Evolutionary conservation across 306 rosid genomes (phyloP), one percentile per base, ranked within the genome.

Genomic region (Ormosia semicastrata): DNA sequence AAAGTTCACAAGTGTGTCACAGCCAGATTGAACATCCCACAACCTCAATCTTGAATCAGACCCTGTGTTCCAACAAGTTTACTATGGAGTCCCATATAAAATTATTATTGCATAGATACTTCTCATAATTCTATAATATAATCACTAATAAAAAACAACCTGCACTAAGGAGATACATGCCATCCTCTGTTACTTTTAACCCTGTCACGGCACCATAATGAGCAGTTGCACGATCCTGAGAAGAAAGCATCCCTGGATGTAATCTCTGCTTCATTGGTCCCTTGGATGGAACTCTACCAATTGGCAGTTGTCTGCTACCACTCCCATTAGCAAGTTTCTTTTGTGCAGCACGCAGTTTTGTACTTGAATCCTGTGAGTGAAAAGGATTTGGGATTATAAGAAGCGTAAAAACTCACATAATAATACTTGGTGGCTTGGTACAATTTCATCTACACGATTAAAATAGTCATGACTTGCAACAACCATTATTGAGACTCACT

Each of bases 151-250:
- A 56, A 53, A 66, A 77, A 75, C 12, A 67, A 92, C 97, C 97
- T 93, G 99, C 94, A 77, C 97, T 95, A 36, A 95, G 92, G 82
- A 93, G 98, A 84, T 92, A 86, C 99, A 92, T 87, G 91, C 97
- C 98, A 50, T 92, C 96, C 66, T 89, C 94, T 7, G 94, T 93
- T 14, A 82, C 91, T 86, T 93, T 95, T 82, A 95, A 86, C 73
- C 98, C 98, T 34, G 91, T 93, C 71, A 95, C 97, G 29, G 99
- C 93, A 87, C 99, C 99, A 65, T 93, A 95, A 89, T 93, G 99
- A 86, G 99, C 96, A 44, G 98, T 92, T 3, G 98, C 97, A 71
- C 90, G 96, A 86, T 95, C 97, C 87, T 93, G 97, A 75, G 89
- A 85, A 69, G 99, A 92, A 80, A 93, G 79, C 95, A 95, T 83